Base-by-base conservation (phyloP, 441 rosid species). In the Erodium trifolium region DNA sequence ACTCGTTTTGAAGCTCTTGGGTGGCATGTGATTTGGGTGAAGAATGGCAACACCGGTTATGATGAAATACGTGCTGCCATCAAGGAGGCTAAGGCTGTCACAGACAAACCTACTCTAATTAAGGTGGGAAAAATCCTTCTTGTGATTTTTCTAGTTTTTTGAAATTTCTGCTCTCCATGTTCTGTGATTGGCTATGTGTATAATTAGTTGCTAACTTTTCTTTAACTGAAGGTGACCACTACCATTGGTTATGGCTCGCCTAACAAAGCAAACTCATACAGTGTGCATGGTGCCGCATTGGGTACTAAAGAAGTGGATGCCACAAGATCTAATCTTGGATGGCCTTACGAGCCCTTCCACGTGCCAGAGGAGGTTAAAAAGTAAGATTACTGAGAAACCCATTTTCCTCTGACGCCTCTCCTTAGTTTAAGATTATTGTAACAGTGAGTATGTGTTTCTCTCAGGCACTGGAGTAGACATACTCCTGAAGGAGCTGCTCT, bases 401-500 rank as follows among this genome's bases (percentile, higher is more conserved):
- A 35, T 3, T 47, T 27, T 27, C 23, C n/a, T 41, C 9, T 64
- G 16, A 51, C 2, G 27, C 27, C 70, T 68, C 67, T 37, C 75
- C 68, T 70, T 35, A 65, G 45, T 27, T 71, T 74, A 3, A 67
- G 47, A 67, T 59, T 31, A 8, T 41, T 31, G 2, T 41, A 0
- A 41, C 4, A 41, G 12, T 11, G 47, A 41, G 47, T n/a, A 43
- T 66, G 70, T 37, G 16, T 67, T 60, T 71, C 76, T 67, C 71
- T 59, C 78, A 96, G 99, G 81, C 99, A 92, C 74, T 96, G 98
- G 99, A 87, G 92, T 70, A 96, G 97, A 75, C 99, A 96, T 70
- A 70, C 64, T 14, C 75, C 90, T 11, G 79, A 67, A 12, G 99
- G 99, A 31, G 85, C 89, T 70, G 62, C 91, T 65, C 78, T 89